A percentile compares a stretch with the other conserved stretches of the same genome.
These are phyloP conservation scores for Globisporangium sylvaticum DNA, from an alignment of 352 stramenopile genomes.

Conservation along the genomic window DNA sequence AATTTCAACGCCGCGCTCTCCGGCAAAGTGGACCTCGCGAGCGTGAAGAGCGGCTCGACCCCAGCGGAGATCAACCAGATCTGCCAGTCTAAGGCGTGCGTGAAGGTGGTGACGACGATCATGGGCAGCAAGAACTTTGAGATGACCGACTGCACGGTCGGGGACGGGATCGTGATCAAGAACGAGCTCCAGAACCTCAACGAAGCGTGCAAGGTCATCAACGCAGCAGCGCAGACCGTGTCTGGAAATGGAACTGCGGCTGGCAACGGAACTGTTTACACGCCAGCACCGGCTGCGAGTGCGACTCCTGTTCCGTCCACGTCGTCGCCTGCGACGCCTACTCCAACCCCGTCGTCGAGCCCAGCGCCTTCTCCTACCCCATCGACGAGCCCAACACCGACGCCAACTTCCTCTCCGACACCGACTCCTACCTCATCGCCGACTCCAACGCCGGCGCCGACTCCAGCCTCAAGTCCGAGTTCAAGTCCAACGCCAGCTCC, in stretches of 20 bases:
- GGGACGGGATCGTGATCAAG: constrained; percentile 45
- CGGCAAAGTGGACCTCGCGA: constrained; percentile 38
- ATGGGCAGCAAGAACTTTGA: constrained; percentile 46
- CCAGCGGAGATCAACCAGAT: constrained; percentile 36
- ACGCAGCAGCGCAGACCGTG: neutral
- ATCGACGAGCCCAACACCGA: neutral
- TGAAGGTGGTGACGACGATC: constrained; percentile 39
- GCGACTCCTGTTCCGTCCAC: constrained; percentile 3
- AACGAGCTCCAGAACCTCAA: constrained; percentile 41
- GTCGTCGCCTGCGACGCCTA: neutral
- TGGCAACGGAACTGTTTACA: constrained; percentile 10
- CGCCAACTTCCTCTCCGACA: neutral
- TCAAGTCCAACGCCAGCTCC: constrained; percentile 2
- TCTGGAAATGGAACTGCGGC: neutral
- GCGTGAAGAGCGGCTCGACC: constrained; percentile 27
- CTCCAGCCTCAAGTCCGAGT: neutral
- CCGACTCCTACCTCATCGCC: constrained; percentile 11
- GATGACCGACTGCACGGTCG: constrained; percentile 51
- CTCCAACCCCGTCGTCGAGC: constrained; percentile 8
- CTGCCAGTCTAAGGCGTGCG: constrained; percentile 36
- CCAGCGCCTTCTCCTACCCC: neutral
- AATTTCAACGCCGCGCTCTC: constrained; percentile 47
- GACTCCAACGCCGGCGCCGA: neutral
- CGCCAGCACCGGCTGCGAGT: constrained; percentile 8
- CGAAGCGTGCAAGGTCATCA: constrained; percentile 34